Evolutionary conservation across 257 asterid species (phyloP), one percentile per base, ranked within the genome.

Genomic region (Plectranthus barbatus): DNA sequence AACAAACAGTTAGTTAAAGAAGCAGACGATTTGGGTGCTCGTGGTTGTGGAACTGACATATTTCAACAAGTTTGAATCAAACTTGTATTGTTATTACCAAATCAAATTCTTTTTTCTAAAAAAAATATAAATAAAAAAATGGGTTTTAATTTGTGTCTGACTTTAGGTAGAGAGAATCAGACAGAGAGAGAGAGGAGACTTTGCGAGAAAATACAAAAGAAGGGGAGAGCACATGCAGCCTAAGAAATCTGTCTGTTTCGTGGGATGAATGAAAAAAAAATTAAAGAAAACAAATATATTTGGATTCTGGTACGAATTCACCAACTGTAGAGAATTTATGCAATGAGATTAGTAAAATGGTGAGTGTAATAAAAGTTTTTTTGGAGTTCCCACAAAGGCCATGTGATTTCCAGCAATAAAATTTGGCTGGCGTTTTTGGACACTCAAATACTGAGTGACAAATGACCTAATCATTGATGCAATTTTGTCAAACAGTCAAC

Each of bases 141-240:
- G 37, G 5, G 5, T 1, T 31, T 7, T 4, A 31, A 2, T 68
- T 33, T 13, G 3, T 49, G 49, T 71, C 74, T 76, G 88, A 77
- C 90, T 74, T 77, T 70, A 62, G 62, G 72, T 37, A 17, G 75
- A 21, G 52, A 72, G 83, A 81, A 79, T 66, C 73, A 54, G 69
- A 74, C 74, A 69, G 71, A 49, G 36, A 63, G 71, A 59, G 61
- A 58, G n/a, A 67, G 79, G 67, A 47, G 84, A 84, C 84, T 80
- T 84, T 69, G 84, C 31, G 70, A 71, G 73, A 60, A 50, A 71
- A 74, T 62, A 81, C 85, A 81, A 81, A 73, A 31, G 33, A 74
- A 62, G 83, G 68, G 76, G 84, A 68, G 54, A 67, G 79, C 95
- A 83, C 84, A 77, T 87, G 95, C 81, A 67, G 73, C 59, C 51